Percentiles rank a stretch among this genome's conserved stretches.
Evolutionary conservation across 2,329 filamentous ascomycete species (phyloP).

Genomic region (Raffaelea deltoideospora): DNA sequence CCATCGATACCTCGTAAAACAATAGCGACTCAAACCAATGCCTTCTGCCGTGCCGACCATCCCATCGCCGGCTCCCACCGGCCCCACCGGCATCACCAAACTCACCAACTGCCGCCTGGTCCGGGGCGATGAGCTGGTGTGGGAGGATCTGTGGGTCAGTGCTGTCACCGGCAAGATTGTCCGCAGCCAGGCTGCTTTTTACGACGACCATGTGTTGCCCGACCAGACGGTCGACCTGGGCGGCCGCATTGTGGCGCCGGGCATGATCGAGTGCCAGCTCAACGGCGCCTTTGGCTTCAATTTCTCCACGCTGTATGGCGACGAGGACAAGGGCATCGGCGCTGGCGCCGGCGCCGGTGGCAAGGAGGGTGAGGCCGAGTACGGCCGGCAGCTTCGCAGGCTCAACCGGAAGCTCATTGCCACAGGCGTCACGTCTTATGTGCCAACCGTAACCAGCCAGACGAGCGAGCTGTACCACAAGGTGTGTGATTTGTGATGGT

Average conservation of each 20-base stretch:
- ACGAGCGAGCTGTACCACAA: constrained; percentile 67
- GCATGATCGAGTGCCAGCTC: constrained; percentile 81
- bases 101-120: constrained; percentile 79
- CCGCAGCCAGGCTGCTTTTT: constrained; percentile 51
- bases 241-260: constrained; percentile 71
- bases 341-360: too few species aligned
- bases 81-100: constrained; percentile 53
- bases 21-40: too few species aligned
- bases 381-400: constrained; percentile 55
- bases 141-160: constrained; percentile 80
- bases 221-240: constrained; percentile 65
- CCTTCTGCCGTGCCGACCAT: constrained; percentile 16
- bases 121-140: constrained; percentile 49
- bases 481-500: constrained; percentile 30
- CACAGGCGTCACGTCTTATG: constrained; percentile 77
- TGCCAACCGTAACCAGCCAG: constrained; percentile 76
- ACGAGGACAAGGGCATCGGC: too few species aligned
- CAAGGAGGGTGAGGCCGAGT: constrained; percentile 33
- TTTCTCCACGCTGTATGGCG: constrained; percentile 64
- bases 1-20: too few species aligned
- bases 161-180: constrained; percentile 70
- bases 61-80: constrained; percentile 16
- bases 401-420: constrained; percentile 58
- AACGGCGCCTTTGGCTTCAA: constrained; percentile 91
- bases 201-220: constrained; percentile 52